Evolutionary conservation across 352 stramenopile species (phyloP).

Genomic region (Globisporangium canariense): DNA sequence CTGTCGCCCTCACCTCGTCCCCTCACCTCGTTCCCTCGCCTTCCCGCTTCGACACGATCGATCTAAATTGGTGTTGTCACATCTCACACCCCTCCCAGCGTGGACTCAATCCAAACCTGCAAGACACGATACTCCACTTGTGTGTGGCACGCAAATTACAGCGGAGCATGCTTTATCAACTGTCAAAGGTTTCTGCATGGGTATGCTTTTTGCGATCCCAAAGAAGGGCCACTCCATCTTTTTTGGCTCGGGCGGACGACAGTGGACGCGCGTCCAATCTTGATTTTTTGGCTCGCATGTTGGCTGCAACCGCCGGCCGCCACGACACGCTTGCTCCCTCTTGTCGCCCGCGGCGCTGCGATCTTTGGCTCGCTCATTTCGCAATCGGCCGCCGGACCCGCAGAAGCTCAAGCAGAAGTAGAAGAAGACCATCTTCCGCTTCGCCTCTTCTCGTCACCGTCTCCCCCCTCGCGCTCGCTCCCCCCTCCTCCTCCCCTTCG

Average conservation of each 20-base stretch:
- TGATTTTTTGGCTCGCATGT: background rate
- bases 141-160: background rate
- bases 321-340: background rate
- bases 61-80: background rate
- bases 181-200: background rate
- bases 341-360: background rate
- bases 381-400: conserved; percentile 12
- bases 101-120: background rate
- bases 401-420: conserved; percentile 14
- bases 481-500: background rate
- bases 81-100: background rate
- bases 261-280: too few species aligned
- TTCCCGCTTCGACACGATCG: background rate
- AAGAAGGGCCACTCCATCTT: background rate
- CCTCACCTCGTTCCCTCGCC: too few species aligned
- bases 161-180: background rate
- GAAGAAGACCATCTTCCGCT: conserved; percentile 6
- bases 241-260: background rate
- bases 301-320: background rate
- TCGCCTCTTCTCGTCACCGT: conserved; percentile 10
- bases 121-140: background rate
- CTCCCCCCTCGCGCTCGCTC: conserved; percentile 11
- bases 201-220: background rate
- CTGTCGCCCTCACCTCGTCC: too few species aligned
- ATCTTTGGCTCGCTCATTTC: conserved; percentile 17